Evolutionary conservation across 345 rosid species (phyloP), one percentile per base, ranked within the genome.

Genomic region (Trapa bicornis): DNA sequence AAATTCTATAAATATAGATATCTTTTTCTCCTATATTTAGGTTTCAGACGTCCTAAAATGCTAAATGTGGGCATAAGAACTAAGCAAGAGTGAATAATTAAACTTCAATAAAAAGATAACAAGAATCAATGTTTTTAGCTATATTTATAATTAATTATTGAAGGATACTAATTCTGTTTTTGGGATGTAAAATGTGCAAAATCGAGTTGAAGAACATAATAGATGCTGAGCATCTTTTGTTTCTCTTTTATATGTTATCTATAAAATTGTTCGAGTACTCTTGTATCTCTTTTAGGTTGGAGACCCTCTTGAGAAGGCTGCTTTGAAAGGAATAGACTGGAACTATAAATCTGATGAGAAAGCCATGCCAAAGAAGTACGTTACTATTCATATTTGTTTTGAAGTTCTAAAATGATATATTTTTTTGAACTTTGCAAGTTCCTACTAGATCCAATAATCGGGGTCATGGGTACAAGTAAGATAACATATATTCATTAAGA

Each of bases 301-400:
- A 35, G 98, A 95, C 82, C 99, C 99, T 77, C 98, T 95, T 67
- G 99, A 95, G 84, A 95, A 95, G 85, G 99, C 99, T 74, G 97
- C 98, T 58, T 90, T 95, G 62, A 84, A 81, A 73, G 99, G 98
- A 77, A 91, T 95, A 72, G 99, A 89, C 78, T 95, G 99, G 99
- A 95, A 80, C 75, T 95, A 95, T 77, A 95, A 87, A 79, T 79
- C 96, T 71, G 99, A 95, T 83, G 99, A 95, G 87, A 95, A 91
- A 84, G 99, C 99, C 67, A 69, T 89, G 84, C 99, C 99, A n/a
- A 95, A 81, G 80, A 91, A 77, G 99, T 91, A 74, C 76, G 80
- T 70, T 54, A 47, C 61, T 22, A 42, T 68, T 15, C 62, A 47
- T 62, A 37, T 65, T 53, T 32, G 33, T 57, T 35, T 67, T 64